Base-by-base conservation (phyloP, 345 rosid genomes). In the Eutrema japonicum region DNA sequence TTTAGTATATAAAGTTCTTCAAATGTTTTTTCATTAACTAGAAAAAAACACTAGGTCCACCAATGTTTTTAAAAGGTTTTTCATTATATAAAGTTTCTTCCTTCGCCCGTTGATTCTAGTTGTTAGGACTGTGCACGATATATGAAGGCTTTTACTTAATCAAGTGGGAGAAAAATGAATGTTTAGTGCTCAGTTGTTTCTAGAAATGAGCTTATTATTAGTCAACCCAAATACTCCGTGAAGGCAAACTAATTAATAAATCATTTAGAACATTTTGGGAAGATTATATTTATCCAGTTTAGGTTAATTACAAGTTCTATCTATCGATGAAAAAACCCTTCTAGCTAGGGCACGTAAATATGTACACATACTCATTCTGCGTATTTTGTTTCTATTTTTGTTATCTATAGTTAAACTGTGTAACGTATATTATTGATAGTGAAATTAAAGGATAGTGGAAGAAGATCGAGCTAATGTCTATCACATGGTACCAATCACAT, bases 131-230 rank as follows among this genome's bases (percentile, higher is more conserved):
- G 46, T 72, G 69, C 76, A 72, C 54, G 27, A 58, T 58, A 38
- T 65, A 38, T 52, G 45, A 45, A 45, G 54, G 54, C 62, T 62
- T 62, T 62, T 51, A 33, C 68, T 41, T n/a, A 62, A 42, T 72
- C 62, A 51, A 71, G 69, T 62, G 68, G 62, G 27, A 22, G 70
- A 37, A 27, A 43, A 71, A 58, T 49, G 52, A 40, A 60, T 60
- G 45, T 61, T 52, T 50, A 71, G 52, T 62, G 63, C 53, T 41
- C 10, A 72, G 46, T 72, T 72, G 76, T 52, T 72, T 72, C 76
- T 72, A 72, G 63, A 62, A 62, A 70, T 6, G 6, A 48, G n/a
- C 49, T 27, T 58, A 57, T 30, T 36, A 10, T 59, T 59, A 59
- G 18, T 18, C 49, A 62, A 62, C 62, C 30, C 37, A 43, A 71